Base-by-base conservation (phyloP, 768 basidiomycete species). In the Cystofilobasidium bisporidii region DNA sequence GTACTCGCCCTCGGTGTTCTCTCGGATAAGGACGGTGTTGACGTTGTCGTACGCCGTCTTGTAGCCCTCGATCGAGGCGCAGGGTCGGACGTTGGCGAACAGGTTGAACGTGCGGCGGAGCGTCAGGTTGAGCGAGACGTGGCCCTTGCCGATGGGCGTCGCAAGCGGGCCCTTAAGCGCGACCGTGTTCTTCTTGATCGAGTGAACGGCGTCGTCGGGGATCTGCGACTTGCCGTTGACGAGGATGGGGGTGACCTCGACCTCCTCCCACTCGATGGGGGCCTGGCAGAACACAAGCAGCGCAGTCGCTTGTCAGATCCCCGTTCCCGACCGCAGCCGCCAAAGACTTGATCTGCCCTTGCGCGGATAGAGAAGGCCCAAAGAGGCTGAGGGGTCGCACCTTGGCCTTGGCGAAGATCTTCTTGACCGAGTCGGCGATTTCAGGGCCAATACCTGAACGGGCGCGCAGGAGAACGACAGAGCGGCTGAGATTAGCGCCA, bases 1-100 rank as follows among this genome's bases (percentile, higher is more conserved):
- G 80, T 99, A 99, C 81, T 99, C 96, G 71, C 96, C 96, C 82
- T 99, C 96, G 20, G 96, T 99, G 81, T 99, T 99, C 79, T 99
- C 96, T 79, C 96, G 91, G 75, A 99, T 97, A 78, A 99, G 93
- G 74, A 90, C 93, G 77, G 97, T 96, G 80, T 99, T 94, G 76
- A 99, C 96, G 74, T 97, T 87, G 77, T 98, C 93, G 75, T 99
- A 98, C 1, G 94, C 88, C 0, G 96, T 99, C 81, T 96, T 96
- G 83, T 87, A 98, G 33, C 96, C 96, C 78, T 90, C 81, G 79
- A 99, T 91, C 33, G 93, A 97, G 33, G 85, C 84, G 76, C 96
- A 99, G 41, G 96, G 96, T 69, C 96, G 87, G 74, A 98, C 96
- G 77, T 98, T 98, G 75, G 96, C 96, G 76, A 97, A 99, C 62